Evolutionary conservation across 345 rosid genomes (phyloP).

Genomic region (Angophora floribunda): DNA sequence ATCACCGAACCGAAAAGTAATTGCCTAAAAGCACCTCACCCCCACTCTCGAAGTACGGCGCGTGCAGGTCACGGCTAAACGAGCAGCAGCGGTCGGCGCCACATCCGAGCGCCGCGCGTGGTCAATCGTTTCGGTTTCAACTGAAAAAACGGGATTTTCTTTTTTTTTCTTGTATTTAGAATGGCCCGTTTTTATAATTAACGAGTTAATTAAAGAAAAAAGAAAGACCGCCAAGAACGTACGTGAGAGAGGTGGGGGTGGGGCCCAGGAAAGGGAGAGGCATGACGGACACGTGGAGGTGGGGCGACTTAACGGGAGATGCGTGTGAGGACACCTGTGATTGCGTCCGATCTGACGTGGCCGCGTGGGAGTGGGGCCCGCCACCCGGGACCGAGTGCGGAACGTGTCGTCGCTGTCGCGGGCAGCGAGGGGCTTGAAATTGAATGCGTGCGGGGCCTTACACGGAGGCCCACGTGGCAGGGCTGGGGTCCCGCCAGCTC

Average conservation of each 20-base stretch:
- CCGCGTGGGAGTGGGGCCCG: conserved; percentile 23
- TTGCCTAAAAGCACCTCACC: background rate
- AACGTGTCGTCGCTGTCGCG: conserved; percentile 25
- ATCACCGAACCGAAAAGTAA: background rate
- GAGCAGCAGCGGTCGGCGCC: background rate
- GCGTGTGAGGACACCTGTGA: conserved; percentile 24
- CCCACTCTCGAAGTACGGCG: background rate
- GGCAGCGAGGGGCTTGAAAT: conserved; percentile 2
- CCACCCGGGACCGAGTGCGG: conserved; percentile 1
- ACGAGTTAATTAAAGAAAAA: background rate
- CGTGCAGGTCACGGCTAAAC: background rate
- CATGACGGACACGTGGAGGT: conserved; percentile 18
- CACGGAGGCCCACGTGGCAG: background rate
- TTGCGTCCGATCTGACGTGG: conserved; percentile 24
- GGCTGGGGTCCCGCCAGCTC: background rate
- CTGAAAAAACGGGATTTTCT: background rate
- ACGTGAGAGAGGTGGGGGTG: background rate
- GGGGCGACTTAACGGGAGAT: background rate
- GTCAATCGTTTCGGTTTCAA: background rate
- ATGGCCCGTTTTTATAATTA: background rate
- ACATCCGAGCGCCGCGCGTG: background rate
- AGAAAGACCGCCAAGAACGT: background rate
- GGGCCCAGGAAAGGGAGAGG: background rate
- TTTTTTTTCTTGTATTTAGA: background rate
- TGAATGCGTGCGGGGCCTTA: background rate